phyloP scores from a whole-genome alignment of 345 rosid species.

The Aurinia saxatilis region DNA sequence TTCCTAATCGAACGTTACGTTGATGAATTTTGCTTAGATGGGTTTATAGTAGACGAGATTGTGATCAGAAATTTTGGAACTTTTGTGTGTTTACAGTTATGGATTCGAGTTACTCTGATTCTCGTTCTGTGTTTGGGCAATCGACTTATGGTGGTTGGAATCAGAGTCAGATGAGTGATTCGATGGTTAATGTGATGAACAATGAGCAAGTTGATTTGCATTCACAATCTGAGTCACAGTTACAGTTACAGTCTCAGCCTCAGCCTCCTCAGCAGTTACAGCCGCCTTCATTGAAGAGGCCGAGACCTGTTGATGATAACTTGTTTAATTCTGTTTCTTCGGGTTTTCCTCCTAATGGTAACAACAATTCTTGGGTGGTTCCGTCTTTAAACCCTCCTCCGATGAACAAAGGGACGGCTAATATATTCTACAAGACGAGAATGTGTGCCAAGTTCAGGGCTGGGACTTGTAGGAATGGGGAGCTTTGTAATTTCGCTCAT shows the following conservation, averaged over 20 bases:
- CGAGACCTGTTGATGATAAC: constrained; percentile 55
- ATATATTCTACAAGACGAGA: constrained; percentile 87
- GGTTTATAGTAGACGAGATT: background rate
- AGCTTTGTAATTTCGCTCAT: constrained; percentile 88
- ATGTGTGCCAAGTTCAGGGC: constrained; percentile 68
- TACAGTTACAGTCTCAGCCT: background rate
- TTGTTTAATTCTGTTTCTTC: constrained; percentile 15
- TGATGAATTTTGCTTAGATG: background rate
- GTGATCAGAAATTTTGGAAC: background rate
- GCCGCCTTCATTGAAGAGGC: constrained; percentile 52
- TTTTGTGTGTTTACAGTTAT: background rate
- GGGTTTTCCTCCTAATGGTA: constrained; percentile 1
- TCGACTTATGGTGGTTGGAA: constrained; percentile 51
- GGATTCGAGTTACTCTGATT: constrained; percentile 55
- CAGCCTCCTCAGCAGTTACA: constrained; percentile 25
- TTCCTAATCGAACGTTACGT: background rate
- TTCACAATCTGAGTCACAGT: constrained; percentile 31
- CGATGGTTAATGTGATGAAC: constrained; percentile 23
- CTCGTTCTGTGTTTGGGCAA: constrained; percentile 36
- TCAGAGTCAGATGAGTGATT: constrained; percentile 32
- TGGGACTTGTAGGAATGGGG: constrained; percentile 79
- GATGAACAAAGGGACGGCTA: constrained; percentile 55
- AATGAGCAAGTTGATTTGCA: constrained; percentile 39
- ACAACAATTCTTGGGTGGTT: constrained; percentile 19
- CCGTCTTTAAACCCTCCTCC: constrained; percentile 30